Evolutionary conservation across 148 eudicot species (phyloP).

Genomic region (Drosera capensis): DNA sequence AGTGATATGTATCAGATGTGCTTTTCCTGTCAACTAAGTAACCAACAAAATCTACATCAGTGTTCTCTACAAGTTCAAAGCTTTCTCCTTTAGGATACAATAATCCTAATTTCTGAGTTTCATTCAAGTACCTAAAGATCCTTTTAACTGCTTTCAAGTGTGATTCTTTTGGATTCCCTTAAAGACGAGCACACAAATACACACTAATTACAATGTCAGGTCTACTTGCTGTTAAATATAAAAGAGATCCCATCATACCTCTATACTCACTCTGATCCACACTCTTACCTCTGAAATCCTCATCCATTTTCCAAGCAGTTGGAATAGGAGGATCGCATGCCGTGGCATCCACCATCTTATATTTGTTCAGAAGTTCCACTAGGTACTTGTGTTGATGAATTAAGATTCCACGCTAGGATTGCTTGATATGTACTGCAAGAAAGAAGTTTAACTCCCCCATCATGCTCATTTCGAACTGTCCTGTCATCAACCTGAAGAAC

Average conservation of each 20-base stretch:
- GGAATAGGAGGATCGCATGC: constrained; percentile 3
- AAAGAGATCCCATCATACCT: not conserved
- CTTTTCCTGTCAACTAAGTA: not conserved
- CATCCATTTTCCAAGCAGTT: not conserved
- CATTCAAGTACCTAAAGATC: not conserved
- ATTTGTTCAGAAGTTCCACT: not conserved
- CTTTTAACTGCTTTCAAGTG: not conserved
- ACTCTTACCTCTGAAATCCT: not conserved
- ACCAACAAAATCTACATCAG: not conserved
- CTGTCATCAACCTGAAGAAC: not conserved
- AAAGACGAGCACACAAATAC: not conserved
- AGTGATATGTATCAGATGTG: not conserved
- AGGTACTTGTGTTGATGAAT: constrained; percentile 5
- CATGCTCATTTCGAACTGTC: constrained; percentile 7
- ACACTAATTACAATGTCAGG: not conserved
- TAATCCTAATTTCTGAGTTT: not conserved
- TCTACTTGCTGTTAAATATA: not conserved
- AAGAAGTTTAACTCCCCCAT: constrained; percentile 6
- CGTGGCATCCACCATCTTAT: not conserved
- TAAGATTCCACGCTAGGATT: not conserved
- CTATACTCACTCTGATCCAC: not conserved
- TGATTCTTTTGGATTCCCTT: not conserved
- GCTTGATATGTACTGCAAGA: constrained; percentile 6
- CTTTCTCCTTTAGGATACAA: not conserved
- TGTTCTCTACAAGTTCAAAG: not conserved